Evolutionary conservation across 1,284 basidiomycete species (phyloP).

Genomic region (Bondarzewia mesenterica): DNA sequence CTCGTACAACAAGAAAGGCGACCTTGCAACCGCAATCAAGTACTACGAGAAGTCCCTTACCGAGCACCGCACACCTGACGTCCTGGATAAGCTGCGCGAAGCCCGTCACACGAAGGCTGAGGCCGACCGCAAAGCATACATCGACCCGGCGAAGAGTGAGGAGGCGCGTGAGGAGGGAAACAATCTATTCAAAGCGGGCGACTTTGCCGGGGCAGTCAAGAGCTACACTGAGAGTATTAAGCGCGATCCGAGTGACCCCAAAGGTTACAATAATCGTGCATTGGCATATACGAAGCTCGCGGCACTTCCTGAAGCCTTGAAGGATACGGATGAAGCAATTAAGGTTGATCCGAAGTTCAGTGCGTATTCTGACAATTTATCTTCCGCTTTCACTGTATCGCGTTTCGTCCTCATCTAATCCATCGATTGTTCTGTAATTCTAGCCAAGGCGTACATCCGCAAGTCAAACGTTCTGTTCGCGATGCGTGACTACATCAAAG

Average conservation of each 20-base stretch:
- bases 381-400: not conserved
- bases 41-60: conserved; percentile 89
- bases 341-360: conserved; percentile 83
- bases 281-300: conserved; percentile 94
- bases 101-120: conserved; percentile 79
- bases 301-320: conserved; percentile 92
- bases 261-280: conserved; percentile 96
- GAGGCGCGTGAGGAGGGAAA: conserved; percentile 91
- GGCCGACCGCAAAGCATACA: conserved; percentile 75
- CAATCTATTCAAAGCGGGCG: conserved; percentile 82
- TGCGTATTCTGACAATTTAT: conserved; percentile 30
- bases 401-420: not conserved
- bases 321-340: conserved; percentile 93
- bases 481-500: conserved; percentile 91
- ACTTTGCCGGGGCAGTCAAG: conserved; percentile 91
- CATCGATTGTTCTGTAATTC: not conserved
- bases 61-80: conserved; percentile 93
- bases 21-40: conserved; percentile 77
- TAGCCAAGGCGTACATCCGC: conserved; percentile 96
- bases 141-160: conserved; percentile 83
- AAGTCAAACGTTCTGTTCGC: conserved; percentile 82
- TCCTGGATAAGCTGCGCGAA: conserved; percentile 86
- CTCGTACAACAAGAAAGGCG: conserved; percentile 78
- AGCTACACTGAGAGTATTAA: conserved; percentile 96
- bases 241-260: conserved; percentile 83